Evolutionary conservation across 2,329 filamentous ascomycete species (phyloP).

Genomic region (Botrytis pseudocinerea): DNA sequence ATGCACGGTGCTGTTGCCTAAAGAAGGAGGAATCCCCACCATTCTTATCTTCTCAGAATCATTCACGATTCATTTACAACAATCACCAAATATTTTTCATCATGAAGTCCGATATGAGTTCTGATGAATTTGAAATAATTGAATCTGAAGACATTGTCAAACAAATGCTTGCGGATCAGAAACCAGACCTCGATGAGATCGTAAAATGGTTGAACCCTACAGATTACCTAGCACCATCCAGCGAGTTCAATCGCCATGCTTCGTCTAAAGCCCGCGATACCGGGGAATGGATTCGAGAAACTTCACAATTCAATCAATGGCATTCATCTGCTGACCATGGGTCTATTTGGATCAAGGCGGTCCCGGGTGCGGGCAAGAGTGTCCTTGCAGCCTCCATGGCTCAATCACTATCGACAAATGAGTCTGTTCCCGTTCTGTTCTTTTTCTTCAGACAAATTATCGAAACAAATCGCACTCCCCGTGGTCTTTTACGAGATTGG

Average conservation of each 20-base stretch:
- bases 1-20: background rate
- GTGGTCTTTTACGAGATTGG: conserved; percentile 41
- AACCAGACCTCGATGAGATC: background rate
- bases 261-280: conserved; percentile 29
- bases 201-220: conserved; percentile 31
- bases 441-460: conserved; percentile 46
- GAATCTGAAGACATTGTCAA: conserved; percentile 4
- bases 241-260: conserved; percentile 31
- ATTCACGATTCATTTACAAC: background rate
- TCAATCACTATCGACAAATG: conserved; percentile 5
- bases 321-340: conserved; percentile 38
- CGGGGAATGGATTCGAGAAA: conserved; percentile 32
- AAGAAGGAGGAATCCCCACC: background rate
- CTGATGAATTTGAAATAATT: conserved; percentile 1
- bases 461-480: conserved; percentile 37
- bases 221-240: conserved; percentile 28
- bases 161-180: background rate
- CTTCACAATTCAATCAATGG: conserved; percentile 30
- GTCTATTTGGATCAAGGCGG: conserved; percentile 50
- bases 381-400: conserved; percentile 41
- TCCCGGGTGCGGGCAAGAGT: conserved; percentile 49
- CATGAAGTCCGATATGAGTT: background rate
- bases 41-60: background rate
- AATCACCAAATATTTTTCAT: background rate
- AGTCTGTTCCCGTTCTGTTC: conserved; percentile 38